Base-by-base conservation (phyloP, 2,329 filamentous ascomycete species). In the Penicillium frequentans region DNA sequence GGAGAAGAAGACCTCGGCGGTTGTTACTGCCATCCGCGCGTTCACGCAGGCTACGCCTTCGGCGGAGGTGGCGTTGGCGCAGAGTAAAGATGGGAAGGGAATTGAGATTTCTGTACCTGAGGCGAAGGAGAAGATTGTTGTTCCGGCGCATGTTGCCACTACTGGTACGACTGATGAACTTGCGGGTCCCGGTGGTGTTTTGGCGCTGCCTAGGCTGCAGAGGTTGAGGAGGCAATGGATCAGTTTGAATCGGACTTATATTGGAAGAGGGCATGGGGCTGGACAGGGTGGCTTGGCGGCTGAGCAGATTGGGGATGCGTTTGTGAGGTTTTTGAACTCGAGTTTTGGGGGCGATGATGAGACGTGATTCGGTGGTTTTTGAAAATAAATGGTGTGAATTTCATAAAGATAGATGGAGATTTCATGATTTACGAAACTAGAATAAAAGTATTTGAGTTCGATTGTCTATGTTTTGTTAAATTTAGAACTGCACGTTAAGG, bases 151-250 rank as follows among this genome's bases (percentile, higher is more conserved):
- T 58, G 66, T 76, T 7, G 73, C 73, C 6, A 67, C 70, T 5
- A 63, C 67, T 2, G 69, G 70, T 6, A 68, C 73, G 10, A 77
- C 75, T n/a, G 75, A 78, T 56, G 75, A 77, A 59, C 63, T 78
- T 2, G 74, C 73, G 3, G 75, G 72, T 19, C 73, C 74, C 1
- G 75, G 75, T 5, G 75, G 75, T 0, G 64, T 75, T 10, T 65
- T 80, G 13, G 71, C 73, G 1, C 63, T 79, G 39, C 78, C 78
- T 27, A 64, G 73, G 44, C 56, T 80, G 56, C 78, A 80, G 67
- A 63, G 78, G 16, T 49, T 80, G 58, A 64, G 77, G 21, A 70
- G 78, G 53, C 78, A 79, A 65, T 80, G 77, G 73, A 78, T 79
- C 42, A 71, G 76, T 57, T 69, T 80, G 57, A 79, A 80, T 57